Evolutionary conservation across 768 basidiomycete species (phyloP), one percentile per base, ranked within the genome.

Genomic region (Plicaturopsis crispa): DNA sequence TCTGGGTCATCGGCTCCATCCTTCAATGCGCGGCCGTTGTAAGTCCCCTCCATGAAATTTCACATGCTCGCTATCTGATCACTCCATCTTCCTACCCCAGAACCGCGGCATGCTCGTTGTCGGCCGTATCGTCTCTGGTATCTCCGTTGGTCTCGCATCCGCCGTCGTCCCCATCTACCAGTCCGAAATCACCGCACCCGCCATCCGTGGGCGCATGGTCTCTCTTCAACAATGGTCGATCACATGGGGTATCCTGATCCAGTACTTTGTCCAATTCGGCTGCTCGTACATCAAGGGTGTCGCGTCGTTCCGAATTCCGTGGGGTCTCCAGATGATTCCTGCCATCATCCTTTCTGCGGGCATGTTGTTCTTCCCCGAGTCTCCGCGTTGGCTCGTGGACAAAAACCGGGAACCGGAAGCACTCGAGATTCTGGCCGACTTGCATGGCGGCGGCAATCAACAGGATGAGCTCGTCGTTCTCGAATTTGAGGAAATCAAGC

Each of bases 161-260:
- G 69, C 74, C 22, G 67, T 80, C 24, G 81, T 85, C 5, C 82
- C 82, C 17, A 73, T 84, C 50, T 84, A 84, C 51, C 82, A 84
- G 58, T 78, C 80, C 24, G 80, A 84, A 59, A 75, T 83, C 48
- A 77, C 78, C n/a, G 70, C 75, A 4, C 81, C 81, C 13, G 54
- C 69, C 23, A 83, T 85, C 50, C 79, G 82, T 50, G 84, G 84
- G 22, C 77, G 81, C 19, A 69, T 85, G 43, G 82, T 86, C 21
- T 78, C 84, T 3, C 63, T 84, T 42, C 83, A 87, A 53, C 84
- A 87, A 67, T 85, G 82, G 75, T 73, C 80, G 2, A 84, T 83
- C 50, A 83, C 82, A 0, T 84, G 84, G 80, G 81, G 81, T 59
- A 84, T 84, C 51, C 63, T 82, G 46, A 57, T 86, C 31, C 83